A percentile compares a stretch with the other conserved stretches of the same genome.
phyloP scores from a whole-genome alignment of 257 asterid species.

The Solanum phureja region DNA sequence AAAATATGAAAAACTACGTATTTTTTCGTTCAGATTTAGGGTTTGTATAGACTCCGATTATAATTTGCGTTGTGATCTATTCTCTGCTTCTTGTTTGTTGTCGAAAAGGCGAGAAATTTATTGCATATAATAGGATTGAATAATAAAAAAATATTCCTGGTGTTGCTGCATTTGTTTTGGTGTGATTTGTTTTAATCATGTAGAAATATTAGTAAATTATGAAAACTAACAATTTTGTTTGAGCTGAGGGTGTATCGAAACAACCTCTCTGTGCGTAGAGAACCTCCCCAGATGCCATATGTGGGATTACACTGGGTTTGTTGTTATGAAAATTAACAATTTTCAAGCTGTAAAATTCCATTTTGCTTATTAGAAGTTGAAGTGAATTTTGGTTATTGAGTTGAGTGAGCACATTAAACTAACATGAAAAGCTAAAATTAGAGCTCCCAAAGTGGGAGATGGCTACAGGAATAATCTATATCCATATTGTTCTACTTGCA shows the following conservation, averaged over 20 bases:
- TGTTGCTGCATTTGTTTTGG: neutral
- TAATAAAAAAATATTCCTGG: neutral
- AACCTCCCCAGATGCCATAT: rapidly evolving
- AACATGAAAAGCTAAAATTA: neutral
- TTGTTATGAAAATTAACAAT: neutral
- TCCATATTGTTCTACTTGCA: neutral
- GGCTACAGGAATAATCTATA: neutral
- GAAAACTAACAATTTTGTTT: neutral
- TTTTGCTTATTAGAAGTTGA: neutral
- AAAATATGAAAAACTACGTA: neutral
- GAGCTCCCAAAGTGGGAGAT: neutral
- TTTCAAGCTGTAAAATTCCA: neutral
- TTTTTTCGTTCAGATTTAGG: neutral
- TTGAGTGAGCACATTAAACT: neutral
- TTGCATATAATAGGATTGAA: neutral
- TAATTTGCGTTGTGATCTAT: neutral
- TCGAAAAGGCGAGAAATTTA: neutral
- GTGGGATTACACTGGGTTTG: neutral
- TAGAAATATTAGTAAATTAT: neutral
- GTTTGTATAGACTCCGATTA: neutral
- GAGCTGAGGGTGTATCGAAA: neutral
- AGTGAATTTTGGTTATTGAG: neutral
- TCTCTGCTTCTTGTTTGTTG: neutral
- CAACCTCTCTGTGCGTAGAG: neutral
- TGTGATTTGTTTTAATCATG: neutral